Conservation (phyloP, 805 yeast genomes). For the Komagataella populi region DNA sequence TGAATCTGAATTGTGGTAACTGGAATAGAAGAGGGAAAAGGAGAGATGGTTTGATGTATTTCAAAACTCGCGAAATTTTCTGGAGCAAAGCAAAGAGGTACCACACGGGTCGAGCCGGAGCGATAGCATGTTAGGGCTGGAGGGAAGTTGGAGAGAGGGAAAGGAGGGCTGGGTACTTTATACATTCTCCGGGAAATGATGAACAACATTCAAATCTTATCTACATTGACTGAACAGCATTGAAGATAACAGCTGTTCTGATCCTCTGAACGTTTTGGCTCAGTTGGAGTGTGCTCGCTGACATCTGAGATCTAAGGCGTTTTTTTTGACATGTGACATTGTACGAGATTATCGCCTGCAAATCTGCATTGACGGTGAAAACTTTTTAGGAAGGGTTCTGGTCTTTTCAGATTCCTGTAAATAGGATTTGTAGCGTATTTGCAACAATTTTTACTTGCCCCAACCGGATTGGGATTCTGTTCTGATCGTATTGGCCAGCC, state of each 20-base stretch:
- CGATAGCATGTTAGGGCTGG: background rate
- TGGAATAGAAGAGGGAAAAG: background rate
- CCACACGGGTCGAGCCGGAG: background rate
- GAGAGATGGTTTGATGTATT: background rate
- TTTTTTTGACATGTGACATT: background rate
- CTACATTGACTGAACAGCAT: background rate
- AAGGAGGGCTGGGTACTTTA: background rate
- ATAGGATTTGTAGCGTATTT: too few species aligned
- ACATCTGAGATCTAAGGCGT: background rate
- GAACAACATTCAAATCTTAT: background rate
- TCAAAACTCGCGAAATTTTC: background rate
- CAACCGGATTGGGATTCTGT: too few species aligned
- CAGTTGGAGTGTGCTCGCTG: background rate
- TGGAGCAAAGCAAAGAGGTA: background rate
- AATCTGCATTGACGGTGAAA: background rate
- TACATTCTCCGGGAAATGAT: background rate
- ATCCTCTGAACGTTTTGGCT: background rate
- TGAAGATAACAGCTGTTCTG: background rate
- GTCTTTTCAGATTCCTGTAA: background rate
- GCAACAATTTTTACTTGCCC: too few species aligned
- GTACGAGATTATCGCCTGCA: background rate
- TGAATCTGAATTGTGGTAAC: background rate
- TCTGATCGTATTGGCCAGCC: too few species aligned
- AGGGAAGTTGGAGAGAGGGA: background rate
- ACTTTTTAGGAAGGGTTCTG: background rate